Conservation (phyloP, 2,329 filamentous ascomycete species). For the Colletotrichum simmondsii region DNA sequence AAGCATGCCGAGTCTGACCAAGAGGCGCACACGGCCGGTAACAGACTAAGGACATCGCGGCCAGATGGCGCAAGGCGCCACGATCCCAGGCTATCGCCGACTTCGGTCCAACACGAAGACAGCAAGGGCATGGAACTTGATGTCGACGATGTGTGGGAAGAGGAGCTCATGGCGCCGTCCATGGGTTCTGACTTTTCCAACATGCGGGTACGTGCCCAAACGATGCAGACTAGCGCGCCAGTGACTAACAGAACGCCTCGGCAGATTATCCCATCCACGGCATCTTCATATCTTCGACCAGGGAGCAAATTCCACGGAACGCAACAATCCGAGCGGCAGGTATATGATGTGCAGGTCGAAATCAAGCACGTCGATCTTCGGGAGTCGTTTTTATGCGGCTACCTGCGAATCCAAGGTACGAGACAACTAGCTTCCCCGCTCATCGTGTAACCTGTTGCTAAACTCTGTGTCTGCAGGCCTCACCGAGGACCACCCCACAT, state of each 20-base stretch:
- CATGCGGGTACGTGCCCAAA: slow-evolving; percentile 45
- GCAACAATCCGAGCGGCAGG: slow-evolving; percentile 91
- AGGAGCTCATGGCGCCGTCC: slow-evolving; percentile 46
- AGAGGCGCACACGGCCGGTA: slow-evolving; percentile 35
- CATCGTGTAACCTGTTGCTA: slow-evolving; percentile 18
- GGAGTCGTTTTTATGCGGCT: slow-evolving; percentile 94
- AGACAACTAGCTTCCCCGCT: slow-evolving; percentile 26
- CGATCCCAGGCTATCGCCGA: background rate
- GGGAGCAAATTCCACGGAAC: slow-evolving; percentile 91
- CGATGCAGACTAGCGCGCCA: background rate
- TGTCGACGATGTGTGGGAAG: slow-evolving; percentile 33
- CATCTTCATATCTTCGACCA: slow-evolving; percentile 86
- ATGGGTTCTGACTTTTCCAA: slow-evolving; percentile 52
- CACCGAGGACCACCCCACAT: slow-evolving; percentile 94
- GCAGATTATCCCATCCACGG: slow-evolving; percentile 80
- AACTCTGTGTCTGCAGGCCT: slow-evolving; percentile 68
- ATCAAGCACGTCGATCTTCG: slow-evolving; percentile 96
- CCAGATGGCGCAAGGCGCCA: slow-evolving; percentile 9
- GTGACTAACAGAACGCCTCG: background rate
- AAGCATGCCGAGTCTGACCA: slow-evolving; percentile 56
- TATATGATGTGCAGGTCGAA: slow-evolving; percentile 96
- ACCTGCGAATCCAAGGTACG: slow-evolving; percentile 92
- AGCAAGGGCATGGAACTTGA: slow-evolving; percentile 41
- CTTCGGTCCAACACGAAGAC: slow-evolving; percentile 11
- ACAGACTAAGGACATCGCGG: slow-evolving; percentile 8